A percentile compares a stretch with the other conserved stretches of the same genome.
Conservation (phyloP, 345 rosid species). For the Kernera saxatilis region DNA sequence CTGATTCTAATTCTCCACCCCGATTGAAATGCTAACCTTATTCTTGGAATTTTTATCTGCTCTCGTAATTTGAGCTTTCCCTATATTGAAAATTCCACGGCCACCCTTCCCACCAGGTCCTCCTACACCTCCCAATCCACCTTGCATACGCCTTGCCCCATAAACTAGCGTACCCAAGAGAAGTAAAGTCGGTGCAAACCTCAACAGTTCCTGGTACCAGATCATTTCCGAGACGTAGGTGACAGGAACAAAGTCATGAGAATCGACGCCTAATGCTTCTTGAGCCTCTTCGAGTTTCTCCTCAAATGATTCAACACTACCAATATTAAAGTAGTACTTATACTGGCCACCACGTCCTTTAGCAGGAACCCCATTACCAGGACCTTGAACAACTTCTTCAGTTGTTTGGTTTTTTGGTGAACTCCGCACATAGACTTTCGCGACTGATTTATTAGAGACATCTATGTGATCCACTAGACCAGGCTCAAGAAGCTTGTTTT, state of each 20-base stretch:
- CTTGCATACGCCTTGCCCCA: constrained; percentile 71
- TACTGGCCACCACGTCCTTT: constrained; percentile 58
- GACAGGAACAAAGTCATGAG: constrained; percentile 78
- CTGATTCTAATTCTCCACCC: not conserved
- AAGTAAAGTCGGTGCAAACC: constrained; percentile 68
- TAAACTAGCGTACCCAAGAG: constrained; percentile 65
- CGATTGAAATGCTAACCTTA: constrained; percentile 49
- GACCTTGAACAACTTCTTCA: constrained; percentile 41
- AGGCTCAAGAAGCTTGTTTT: constrained; percentile 84
- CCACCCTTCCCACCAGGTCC: constrained; percentile 77
- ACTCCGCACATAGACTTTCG: constrained; percentile 71
- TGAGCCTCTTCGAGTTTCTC: constrained; percentile 94
- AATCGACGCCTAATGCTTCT: constrained; percentile 63
- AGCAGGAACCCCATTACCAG: constrained; percentile 36
- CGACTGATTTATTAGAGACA: constrained; percentile 83
- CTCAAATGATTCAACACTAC: constrained; percentile 89
- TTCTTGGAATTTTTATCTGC: constrained; percentile 89
- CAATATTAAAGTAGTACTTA: constrained; percentile 75
- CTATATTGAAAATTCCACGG: constrained; percentile 91
- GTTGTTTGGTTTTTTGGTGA: constrained; percentile 39
- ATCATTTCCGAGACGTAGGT: constrained; percentile 63
- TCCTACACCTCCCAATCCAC: constrained; percentile 70
- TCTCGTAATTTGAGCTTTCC: constrained; percentile 83
- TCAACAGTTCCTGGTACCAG: constrained; percentile 74
- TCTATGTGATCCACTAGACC: constrained; percentile 91